phyloP scores from a whole-genome alignment of 805 yeast genomes.

The Phaffomyces opuntiae region DNA sequence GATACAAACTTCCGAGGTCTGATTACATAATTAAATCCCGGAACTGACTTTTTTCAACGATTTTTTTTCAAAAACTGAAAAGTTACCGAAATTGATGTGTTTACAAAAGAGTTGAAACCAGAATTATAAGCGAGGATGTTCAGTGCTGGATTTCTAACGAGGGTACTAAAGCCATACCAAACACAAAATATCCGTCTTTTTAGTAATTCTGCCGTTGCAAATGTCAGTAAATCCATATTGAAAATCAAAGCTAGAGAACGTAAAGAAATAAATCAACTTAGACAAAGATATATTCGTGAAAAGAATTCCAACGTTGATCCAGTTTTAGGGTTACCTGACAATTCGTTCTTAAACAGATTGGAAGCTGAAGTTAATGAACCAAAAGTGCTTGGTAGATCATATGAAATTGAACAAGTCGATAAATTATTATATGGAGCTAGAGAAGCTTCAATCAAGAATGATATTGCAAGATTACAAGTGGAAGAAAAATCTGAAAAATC shows the following conservation, averaged over 20 bases:
- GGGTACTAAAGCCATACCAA: slow-evolving; percentile 8
- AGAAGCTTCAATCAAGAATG: slow-evolving; percentile 40
- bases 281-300: slow-evolving; percentile 22
- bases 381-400: slow-evolving; percentile 52
- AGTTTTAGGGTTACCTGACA: slow-evolving; percentile 64
- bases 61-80: slow-evolving; percentile 1
- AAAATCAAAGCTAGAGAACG: slow-evolving; percentile 20
- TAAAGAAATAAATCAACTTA: slow-evolving; percentile 21
- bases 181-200: slow-evolving; percentile 7
- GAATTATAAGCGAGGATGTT: not conserved
- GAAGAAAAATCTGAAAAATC: slow-evolving; percentile 44
- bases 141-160: slow-evolving; percentile 7
- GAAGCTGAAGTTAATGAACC: slow-evolving; percentile 62
- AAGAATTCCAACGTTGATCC: slow-evolving; percentile 49
- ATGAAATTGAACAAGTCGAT: slow-evolving; percentile 59
- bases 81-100: not conserved
- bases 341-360: slow-evolving; percentile 64
- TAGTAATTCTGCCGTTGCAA: slow-evolving; percentile 5
- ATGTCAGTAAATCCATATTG: slow-evolving; percentile 18
- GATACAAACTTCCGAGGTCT: not conserved
- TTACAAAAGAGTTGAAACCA: slow-evolving; percentile 1
- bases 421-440: slow-evolving; percentile 74
- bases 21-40: not conserved
- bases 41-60: slow-evolving; percentile 2
- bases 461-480: slow-evolving; percentile 17